These are phyloP conservation scores for Salix exigua DNA, from an alignment of 345 rosid species.

Conservation along the genomic window DNA sequence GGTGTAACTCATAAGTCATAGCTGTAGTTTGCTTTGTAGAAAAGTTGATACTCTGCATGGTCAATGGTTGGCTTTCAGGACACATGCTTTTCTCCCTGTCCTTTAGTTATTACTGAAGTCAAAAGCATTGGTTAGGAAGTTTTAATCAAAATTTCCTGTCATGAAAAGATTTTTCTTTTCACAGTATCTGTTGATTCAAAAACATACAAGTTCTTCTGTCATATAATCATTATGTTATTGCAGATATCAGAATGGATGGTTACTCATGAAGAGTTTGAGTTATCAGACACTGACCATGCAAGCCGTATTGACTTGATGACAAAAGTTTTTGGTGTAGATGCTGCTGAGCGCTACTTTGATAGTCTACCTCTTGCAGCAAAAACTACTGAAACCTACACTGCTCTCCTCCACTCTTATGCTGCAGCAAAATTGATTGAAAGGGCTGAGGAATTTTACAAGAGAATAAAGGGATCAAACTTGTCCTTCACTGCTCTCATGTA, in stretches of 20 bases:
- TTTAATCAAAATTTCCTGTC: not conserved
- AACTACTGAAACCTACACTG: conserved; percentile 77
- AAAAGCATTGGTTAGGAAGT: too few species aligned
- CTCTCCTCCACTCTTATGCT: conserved; percentile 87
- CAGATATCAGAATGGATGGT: conserved; percentile 92
- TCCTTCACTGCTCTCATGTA: conserved; percentile 57
- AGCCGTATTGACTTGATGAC: conserved; percentile 70
- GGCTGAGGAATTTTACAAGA: conserved; percentile 62
- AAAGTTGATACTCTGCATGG: not conserved
- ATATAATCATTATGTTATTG: conserved; percentile 19
- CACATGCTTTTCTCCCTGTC: too few species aligned
- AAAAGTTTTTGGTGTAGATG: conserved; percentile 82
- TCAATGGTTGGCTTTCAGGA: not conserved
- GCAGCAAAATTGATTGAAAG: conserved; percentile 50
- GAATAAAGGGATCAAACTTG: conserved; percentile 47
- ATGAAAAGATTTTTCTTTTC: not conserved
- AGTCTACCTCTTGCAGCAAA: conserved; percentile 46
- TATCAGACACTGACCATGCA: conserved; percentile 68
- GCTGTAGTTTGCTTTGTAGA: not conserved
- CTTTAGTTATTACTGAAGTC: too few species aligned
- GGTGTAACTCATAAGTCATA: not conserved
- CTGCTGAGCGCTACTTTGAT: conserved; percentile 88
- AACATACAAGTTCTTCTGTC: not conserved
- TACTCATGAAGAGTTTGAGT: conserved; percentile 44
- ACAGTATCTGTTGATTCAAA: not conserved